Evolutionary conservation across 371 early-diverging fungal species (phyloP), one percentile per base, ranked within the genome.

Genomic region (Mortierella sp.): DNA sequence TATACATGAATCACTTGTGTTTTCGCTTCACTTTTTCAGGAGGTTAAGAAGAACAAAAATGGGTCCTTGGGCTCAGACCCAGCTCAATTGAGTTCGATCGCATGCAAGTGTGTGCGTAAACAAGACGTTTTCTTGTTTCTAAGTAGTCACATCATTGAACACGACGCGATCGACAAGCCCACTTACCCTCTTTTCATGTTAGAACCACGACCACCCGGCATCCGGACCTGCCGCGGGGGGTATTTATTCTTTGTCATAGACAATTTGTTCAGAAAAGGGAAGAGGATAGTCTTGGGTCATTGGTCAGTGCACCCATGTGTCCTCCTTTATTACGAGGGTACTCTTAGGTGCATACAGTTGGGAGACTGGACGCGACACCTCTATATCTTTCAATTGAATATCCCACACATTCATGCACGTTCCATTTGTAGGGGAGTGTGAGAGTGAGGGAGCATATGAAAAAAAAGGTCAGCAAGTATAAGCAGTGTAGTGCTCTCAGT

Each of bases 301-400:
- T 38, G 65, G 65, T 38, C 65, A 65, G 65, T 35, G 65, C 65
- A 38, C 65, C 41, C 65, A 56, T 56, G 32, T 32, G 14, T 29
- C 35, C 27, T 32, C 12, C 14, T 32, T 32, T 60, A 32, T 32
- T 32, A 3, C 18, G 60, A 65, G 10, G 65, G 21, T 38, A 65
- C 24, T 7, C 21, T 60, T 35, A 41, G 24, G 10, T 65, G 56
- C n/a, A 56, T 56, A 56, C 11, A 24, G 38, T 21, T 38, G 21
- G 65, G 65, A 8, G 4, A 10, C 7, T 18, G 51, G 60, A 29
- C 60, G 11, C 18, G 21, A 8, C 24, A 16, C 18, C 32, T 12
- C n/a, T 29, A 12, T 27, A n/a, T 16, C 60, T 5, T 63, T 21
- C 10, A 51, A 18, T 51, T 51, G 18, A 51, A 18, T 18, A 51